Base-by-base conservation (phyloP, 331 rosid genomes). In the Phaseolus coccineus region DNA sequence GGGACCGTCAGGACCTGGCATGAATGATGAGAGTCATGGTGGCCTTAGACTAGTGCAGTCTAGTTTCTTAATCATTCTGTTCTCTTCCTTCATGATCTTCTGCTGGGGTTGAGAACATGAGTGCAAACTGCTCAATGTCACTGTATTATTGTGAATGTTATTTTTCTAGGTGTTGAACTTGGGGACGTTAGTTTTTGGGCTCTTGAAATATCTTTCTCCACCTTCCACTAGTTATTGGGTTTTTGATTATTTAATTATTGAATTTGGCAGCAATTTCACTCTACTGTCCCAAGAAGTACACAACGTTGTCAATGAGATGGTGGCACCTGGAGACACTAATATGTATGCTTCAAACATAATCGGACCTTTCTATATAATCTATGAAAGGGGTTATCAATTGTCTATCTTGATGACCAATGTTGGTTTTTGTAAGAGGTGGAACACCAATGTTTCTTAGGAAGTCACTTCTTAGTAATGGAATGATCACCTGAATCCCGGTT, bases 1-100 rank as follows among this genome's bases (percentile, higher is more conserved):
- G 71, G 91, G 90, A 39, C 97, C 98, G 52, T 81, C 97, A 0
- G 97, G 90, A 78, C 46, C 87, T 33, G 96, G 97, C 83, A 77
- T 88, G 42, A 89, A 90, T 2, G 98, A 94, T 63, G 96, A 87
- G 1, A 94, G 93, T 67, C 83, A 83, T 15, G 89, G 83, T 46
- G 97, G 87, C 6, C n/a, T 76, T 31, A 87, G 85, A 25, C 86
- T 83, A 30, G 8, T 76, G 3, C 57, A 72, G 77, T 24, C 51
- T 12, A 16, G 61, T 58, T 64, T 84, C 77, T 37, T 77, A 30
- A 31, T 64, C 47, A 7, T 89, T 25, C 70, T 91, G 51, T 46
- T 83, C 2, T 86, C 86, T 48, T 84, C 81, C 61, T 87, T 84
- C 52, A 76, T 85, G 53, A 78, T 88, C 88, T 80, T 89, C 40